Evolutionary conservation across 345 rosid species (phyloP), one percentile per base, ranked within the genome.

Genomic region (Kernera saxatilis): DNA sequence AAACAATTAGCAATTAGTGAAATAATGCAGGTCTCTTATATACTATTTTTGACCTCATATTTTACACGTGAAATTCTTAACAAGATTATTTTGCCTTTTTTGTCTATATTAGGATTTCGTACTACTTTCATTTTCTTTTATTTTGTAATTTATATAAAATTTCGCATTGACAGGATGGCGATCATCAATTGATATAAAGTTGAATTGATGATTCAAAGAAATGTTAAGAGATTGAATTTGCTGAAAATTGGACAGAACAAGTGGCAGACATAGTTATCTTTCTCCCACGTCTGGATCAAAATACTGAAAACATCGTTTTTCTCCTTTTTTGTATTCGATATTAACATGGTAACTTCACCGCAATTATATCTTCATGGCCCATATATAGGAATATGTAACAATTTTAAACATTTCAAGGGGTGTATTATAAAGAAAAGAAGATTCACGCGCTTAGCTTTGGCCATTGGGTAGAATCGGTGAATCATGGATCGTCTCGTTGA

Each of bases 221-320:
- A 37, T n/a, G 21, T 49, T 2, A 9, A 8, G 12, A 37, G 37
- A 5, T 6, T 40, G 5, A 43, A 9, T 41, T 22, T 32, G 33
- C 25, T 22, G 32, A 56, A 41, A 32, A 29, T 32, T 23, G 45
- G 29, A 43, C 23, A 25, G 17, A 22, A 56, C 43, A 69, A 69
- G 65, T 69, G 63, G 63, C 55, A 52, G 69, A 71, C 75, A 71
- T 60, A 39, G 51, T 61, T 33, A 71, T 61, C 39, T 67, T 39
- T 36, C 37, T 53, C 45, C 63, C 57, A 64, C 64, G 40, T 64
- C 26, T 55, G 8, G 37, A 44, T 54, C 56, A 35, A 32, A 43
- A 29, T 12, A 41, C 25, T 25, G 6, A 30, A 13, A 52, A 27
- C 17, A 35, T 3, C 8, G 26, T 48, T 64, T 44, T 49, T 21